Percentiles rank a stretch among this genome's conserved stretches.
Conservation (phyloP, 1,139 yeast species). For the Pichia sp. region DNA sequence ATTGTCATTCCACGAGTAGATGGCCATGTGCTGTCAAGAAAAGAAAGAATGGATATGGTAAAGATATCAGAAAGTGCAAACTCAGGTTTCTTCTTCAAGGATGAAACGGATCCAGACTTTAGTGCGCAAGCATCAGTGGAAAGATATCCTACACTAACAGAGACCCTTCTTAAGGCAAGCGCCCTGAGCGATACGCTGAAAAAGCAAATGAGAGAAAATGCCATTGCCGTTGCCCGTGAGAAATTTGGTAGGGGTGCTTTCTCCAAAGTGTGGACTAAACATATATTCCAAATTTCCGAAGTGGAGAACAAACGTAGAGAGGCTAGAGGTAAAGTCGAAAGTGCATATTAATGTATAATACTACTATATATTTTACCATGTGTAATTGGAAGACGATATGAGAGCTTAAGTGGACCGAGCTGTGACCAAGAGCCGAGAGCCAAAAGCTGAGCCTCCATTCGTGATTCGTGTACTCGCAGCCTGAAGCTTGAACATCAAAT, state of each 20-base stretch:
- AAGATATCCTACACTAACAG: conserved; percentile 36
- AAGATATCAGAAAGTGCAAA: conserved; percentile 4
- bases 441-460: too few species aligned
- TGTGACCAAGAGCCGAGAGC: not conserved
- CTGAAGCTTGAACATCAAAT: too few species aligned
- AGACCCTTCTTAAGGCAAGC: conserved; percentile 40
- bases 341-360: conserved; percentile 29
- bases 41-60: conserved; percentile 5
- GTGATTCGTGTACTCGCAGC: not conserved
- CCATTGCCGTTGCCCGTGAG: conserved; percentile 41
- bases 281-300: conserved; percentile 25
- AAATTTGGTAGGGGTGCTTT: conserved; percentile 69
- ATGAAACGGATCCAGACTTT: conserved; percentile 57
- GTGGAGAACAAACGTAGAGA: conserved; percentile 37
- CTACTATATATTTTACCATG: too few species aligned
- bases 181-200: conserved; percentile 35
- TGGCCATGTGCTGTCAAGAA: conserved; percentile 18
- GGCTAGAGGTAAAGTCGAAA: conserved; percentile 34
- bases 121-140: conserved; percentile 9
- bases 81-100: conserved; percentile 70
- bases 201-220: conserved; percentile 42
- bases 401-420: too few species aligned
- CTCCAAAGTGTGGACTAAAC: conserved; percentile 46
- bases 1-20: conserved; percentile 58
- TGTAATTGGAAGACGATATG: too few species aligned